phyloP scores from a whole-genome alignment of 257 asterid genomes.

The Buddleja alternifolia region DNA sequence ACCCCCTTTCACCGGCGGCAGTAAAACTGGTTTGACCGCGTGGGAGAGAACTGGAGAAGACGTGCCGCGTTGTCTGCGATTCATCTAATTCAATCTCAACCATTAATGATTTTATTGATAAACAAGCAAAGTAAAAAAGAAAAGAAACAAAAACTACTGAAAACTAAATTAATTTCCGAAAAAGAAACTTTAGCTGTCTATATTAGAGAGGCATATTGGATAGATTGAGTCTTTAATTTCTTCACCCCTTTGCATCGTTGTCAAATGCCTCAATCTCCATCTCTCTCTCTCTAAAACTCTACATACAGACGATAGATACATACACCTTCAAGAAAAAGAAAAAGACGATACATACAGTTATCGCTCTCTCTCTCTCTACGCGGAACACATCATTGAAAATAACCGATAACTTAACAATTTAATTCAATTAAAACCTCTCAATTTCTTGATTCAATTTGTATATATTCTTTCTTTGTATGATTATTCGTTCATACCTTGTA shows the following conservation, averaged over 20 bases:
- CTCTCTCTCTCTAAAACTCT: conserved; percentile 19
- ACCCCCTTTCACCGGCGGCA: too few species aligned
- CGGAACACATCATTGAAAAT: conserved; percentile 19
- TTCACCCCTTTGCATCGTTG: conserved; percentile 11
- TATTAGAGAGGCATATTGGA: too few species aligned
- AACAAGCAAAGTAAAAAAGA: background rate
- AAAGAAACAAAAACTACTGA: background rate
- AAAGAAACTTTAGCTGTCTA: too few species aligned
- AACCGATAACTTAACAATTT: conserved; percentile 33
- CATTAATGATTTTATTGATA: background rate
- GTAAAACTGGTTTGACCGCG: background rate
- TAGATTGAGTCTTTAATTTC: background rate
- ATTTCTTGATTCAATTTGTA: conserved; percentile 53
- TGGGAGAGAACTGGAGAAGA: background rate
- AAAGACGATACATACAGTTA: background rate
- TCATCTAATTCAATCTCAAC: background rate
- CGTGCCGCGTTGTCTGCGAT: conserved; percentile 6
- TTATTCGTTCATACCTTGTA: conserved; percentile 34
- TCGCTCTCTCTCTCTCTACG: conserved; percentile 1
- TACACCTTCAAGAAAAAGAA: too few species aligned
- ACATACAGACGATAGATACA: background rate
- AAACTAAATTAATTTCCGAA: background rate
- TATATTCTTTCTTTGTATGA: conserved; percentile 31
- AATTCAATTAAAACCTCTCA: conserved; percentile 30
- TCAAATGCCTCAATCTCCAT: conserved; percentile 15